Evolutionary conservation across 805 yeast genomes (phyloP).

Genomic region (Cyberlindnera saturnus): DNA sequence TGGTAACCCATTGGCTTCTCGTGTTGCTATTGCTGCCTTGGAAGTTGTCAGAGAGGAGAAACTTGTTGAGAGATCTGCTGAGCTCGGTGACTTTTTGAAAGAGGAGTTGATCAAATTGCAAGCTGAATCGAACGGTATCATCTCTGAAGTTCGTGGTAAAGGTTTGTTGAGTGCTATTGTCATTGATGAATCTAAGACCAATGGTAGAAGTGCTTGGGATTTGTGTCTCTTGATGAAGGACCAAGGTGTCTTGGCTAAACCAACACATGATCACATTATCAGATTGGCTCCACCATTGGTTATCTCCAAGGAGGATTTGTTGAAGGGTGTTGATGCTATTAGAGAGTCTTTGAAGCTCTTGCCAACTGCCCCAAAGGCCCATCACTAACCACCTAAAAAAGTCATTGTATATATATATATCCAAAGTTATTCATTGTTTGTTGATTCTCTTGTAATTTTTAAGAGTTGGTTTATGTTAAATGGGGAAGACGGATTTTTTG

Average conservation of each 20-base stretch:
- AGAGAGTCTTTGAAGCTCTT: slow-evolving; percentile 47
- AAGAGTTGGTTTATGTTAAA: too few species aligned
- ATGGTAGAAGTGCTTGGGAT: slow-evolving; percentile 95
- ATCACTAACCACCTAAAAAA: slow-evolving; percentile 17
- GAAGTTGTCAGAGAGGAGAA: slow-evolving; percentile 85
- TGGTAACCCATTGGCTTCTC: slow-evolving; percentile 92
- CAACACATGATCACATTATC: slow-evolving; percentile 92
- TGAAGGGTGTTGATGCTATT: slow-evolving; percentile 75
- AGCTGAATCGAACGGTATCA: slow-evolving; percentile 46
- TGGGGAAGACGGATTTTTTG: too few species aligned
- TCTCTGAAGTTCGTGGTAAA: slow-evolving; percentile 53
- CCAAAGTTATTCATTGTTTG: background rate
- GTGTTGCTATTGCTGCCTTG: slow-evolving; percentile 90
- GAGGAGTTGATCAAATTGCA: slow-evolving; percentile 49
- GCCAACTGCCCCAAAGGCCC: slow-evolving; percentile 46
- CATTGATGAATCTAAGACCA: slow-evolving; percentile 75
- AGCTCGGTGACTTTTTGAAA: slow-evolving; percentile 66
- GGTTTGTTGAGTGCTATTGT: slow-evolving; percentile 91
- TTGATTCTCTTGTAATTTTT: background rate
- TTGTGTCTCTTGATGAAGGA: slow-evolving; percentile 85
- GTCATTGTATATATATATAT: background rate
- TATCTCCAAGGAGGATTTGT: slow-evolving; percentile 78
- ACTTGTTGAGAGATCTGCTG: slow-evolving; percentile 69
- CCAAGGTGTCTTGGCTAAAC: slow-evolving; percentile 88
- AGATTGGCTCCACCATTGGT: slow-evolving; percentile 96